phyloP scores from a whole-genome alignment of 495 filamentous ascomycete genomes.

The Symbiotaphrina buchneri region DNA sequence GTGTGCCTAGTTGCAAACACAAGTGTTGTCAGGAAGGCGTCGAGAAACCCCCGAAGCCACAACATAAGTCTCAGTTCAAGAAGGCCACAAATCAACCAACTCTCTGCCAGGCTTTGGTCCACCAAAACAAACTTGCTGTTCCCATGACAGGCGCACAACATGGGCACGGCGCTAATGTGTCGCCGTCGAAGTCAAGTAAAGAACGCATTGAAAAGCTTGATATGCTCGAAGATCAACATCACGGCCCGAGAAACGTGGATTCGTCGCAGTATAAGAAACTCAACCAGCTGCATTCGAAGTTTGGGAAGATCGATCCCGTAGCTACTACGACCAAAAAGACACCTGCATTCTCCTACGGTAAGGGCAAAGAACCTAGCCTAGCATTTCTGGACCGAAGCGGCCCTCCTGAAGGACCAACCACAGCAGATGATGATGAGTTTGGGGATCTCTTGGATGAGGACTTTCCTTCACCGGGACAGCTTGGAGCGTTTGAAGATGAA shows the following conservation, averaged over 20 bases:
- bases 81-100: no score
- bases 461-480: no score
- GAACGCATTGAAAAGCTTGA: neutral
- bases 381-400: constrained; percentile 6
- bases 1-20: constrained; percentile 40
- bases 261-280: neutral
- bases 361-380: neutral
- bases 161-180: neutral
- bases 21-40: constrained; percentile 75
- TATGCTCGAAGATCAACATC: neutral
- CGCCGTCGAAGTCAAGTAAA: neutral
- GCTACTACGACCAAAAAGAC: neutral
- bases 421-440: neutral
- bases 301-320: neutral
- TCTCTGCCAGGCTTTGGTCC: no score
- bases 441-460: neutral
- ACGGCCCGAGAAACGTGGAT: no score
- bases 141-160: neutral
- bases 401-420: neutral
- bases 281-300: constrained; percentile 1
- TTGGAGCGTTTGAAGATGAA: no score
- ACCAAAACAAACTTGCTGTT: neutral
- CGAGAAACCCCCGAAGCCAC: constrained; percentile 45
- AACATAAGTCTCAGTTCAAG: neutral
- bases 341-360: constrained; percentile 1